Percentiles rank a stretch among this genome's conserved stretches.
Evolutionary conservation across 2,329 filamentous ascomycete genomes (phyloP).

Genomic region (Coleophoma crateriformis): DNA sequence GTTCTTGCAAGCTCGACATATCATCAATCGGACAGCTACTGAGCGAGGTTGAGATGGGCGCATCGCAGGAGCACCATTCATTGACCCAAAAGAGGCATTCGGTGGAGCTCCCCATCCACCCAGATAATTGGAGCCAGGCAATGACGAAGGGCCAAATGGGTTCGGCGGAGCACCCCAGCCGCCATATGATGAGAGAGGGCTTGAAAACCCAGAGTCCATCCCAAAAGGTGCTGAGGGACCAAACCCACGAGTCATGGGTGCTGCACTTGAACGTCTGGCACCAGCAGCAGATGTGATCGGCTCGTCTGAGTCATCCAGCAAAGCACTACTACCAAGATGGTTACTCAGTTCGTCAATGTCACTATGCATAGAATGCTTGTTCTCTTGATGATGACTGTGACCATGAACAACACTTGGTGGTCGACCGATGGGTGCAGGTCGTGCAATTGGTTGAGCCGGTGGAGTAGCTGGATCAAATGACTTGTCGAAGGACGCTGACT

Average conservation of each 20-base stretch:
- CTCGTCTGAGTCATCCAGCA: constrained; percentile 71
- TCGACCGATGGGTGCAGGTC: constrained; percentile 82
- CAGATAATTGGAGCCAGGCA: constrained; percentile 24
- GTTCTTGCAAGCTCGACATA: constrained; percentile 73
- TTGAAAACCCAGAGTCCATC: constrained; percentile 23
- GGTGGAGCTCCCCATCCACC: constrained; percentile 21
- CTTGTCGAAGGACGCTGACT: constrained; percentile 64
- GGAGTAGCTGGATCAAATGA: constrained; percentile 34
- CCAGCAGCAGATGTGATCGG: constrained; percentile 33
- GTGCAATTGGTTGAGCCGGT: constrained; percentile 67
- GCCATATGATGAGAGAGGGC: constrained; percentile 21
- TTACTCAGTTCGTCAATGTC: constrained; percentile 69
- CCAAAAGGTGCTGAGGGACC: constrained; percentile 20
- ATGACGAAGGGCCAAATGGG: constrained; percentile 24
- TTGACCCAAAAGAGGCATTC: constrained; percentile 41
- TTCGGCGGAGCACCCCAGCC: constrained; percentile 28
- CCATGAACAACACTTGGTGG: constrained; percentile 67
- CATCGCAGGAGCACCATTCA: constrained; percentile 29
- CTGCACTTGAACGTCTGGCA: constrained; percentile 25
- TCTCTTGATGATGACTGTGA: constrained; percentile 33
- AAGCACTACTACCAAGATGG: constrained; percentile 84
- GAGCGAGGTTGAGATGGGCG: constrained; percentile 56
- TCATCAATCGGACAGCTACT: constrained; percentile 63
- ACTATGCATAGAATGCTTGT: constrained; percentile 31
- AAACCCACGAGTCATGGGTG: constrained; percentile 22